Evolutionary conservation across 2,329 filamentous ascomycete species (phyloP), one percentile per base, ranked within the genome.

Genomic region (Ploettnerulaceae sp.): DNA sequence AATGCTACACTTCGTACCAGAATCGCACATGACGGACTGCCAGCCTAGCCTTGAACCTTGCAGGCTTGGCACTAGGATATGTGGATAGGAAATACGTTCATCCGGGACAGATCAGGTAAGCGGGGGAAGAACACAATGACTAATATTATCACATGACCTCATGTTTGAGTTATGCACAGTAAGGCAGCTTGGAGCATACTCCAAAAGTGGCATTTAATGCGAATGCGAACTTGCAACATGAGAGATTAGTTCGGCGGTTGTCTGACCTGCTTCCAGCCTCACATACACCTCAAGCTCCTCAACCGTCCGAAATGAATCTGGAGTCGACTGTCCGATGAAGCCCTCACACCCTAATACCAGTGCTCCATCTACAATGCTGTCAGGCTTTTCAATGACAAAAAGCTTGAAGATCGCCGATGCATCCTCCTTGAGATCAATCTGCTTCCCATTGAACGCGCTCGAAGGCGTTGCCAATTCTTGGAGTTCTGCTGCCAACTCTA

Each of bases 1-100:
- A n/a, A n/a, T n/a, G n/a, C n/a, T n/a, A n/a, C n/a, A n/a, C n/a
- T n/a, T n/a, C n/a, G n/a, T n/a, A n/a, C n/a, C n/a, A n/a, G n/a
- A 31, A 45, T 35, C 32, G 41, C 25, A 36, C 42, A 45, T 45
- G 42, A 37, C 25, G 32, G 15, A n/a, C n/a, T n/a, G n/a, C n/a
- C n/a, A n/a, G n/a, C n/a, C n/a, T n/a, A n/a, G n/a, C n/a, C n/a
- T n/a, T n/a, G n/a, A n/a, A n/a, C n/a, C n/a, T n/a, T n/a, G n/a
- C n/a, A n/a, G n/a, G n/a, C n/a, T n/a, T n/a, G n/a, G n/a, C n/a
- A n/a, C n/a, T n/a, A n/a, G n/a, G n/a, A n/a, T n/a, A n/a, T n/a
- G n/a, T n/a, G n/a, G n/a, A n/a, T n/a, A n/a, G n/a, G n/a, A n/a
- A n/a, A n/a, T n/a, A n/a, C n/a, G n/a, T n/a, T n/a, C n/a, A n/a